Evolutionary conservation across 441 rosid species (phyloP).

Genomic region (Jatropha podagrica): DNA sequence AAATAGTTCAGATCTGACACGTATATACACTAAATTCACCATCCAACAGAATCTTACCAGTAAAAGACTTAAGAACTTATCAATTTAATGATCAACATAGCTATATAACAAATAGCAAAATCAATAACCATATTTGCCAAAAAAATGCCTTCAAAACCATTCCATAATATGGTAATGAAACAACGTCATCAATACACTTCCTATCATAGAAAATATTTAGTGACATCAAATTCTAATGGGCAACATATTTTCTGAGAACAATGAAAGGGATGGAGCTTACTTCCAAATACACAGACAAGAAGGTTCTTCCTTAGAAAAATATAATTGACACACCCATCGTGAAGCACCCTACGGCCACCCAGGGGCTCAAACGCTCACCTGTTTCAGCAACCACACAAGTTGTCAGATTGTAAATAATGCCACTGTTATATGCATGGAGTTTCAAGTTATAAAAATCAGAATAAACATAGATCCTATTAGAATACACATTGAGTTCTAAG

Average conservation of each 20-base stretch:
- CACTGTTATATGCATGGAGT: background rate
- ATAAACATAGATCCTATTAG: background rate
- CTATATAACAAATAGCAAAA: background rate
- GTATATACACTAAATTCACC: background rate
- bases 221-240: slow-evolving; percentile 14
- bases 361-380: slow-evolving; percentile 94
- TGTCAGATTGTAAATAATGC: slow-evolving; percentile 13
- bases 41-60: background rate
- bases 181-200: slow-evolving; percentile 17
- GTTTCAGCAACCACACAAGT: slow-evolving; percentile 26
- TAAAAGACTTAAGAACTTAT: background rate
- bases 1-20: background rate
- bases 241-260: slow-evolving; percentile 16
- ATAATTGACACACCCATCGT: slow-evolving; percentile 74
- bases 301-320: slow-evolving; percentile 44
- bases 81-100: background rate
- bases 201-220: slow-evolving; percentile 17
- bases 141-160: slow-evolving; percentile 19
- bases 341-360: slow-evolving; percentile 91
- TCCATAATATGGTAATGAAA: slow-evolving; percentile 17
- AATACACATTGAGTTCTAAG: background rate
- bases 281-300: slow-evolving; percentile 4
- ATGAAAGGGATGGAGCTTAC: slow-evolving; percentile 25
- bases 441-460: background rate
- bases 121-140: slow-evolving; percentile 9